Conservation (phyloP, 305 asterid species). For the Fraxinus sp. region DNA sequence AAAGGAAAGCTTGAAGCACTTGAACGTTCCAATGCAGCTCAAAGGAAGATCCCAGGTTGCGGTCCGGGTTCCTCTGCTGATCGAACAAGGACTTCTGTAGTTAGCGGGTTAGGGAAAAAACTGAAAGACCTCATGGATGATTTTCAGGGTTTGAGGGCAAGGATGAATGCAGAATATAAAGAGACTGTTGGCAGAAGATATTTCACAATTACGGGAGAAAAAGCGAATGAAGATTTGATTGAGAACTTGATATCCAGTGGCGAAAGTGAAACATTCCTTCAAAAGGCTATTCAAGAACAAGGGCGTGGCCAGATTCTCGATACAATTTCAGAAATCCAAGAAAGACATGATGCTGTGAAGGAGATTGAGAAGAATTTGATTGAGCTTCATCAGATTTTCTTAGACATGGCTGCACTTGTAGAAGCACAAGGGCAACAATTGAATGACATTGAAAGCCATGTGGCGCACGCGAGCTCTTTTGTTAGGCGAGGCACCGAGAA, state of each 20-base stretch:
- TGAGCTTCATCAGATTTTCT: slow-evolving; percentile 75
- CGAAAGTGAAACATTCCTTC: slow-evolving; percentile 62
- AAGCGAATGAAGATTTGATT: slow-evolving; percentile 50
- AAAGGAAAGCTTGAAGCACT: slow-evolving; percentile 65
- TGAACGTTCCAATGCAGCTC: slow-evolving; percentile 53
- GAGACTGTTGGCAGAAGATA: slow-evolving; percentile 72
- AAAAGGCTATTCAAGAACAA: slow-evolving; percentile 74
- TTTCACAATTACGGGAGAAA: slow-evolving; percentile 68
- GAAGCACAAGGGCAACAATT: slow-evolving; percentile 81
- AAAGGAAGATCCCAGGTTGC: slow-evolving; percentile 55
- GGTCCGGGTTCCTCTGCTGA: slow-evolving; percentile 77
- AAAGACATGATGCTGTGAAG: slow-evolving; percentile 73
- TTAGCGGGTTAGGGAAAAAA: slow-evolving; percentile 70
- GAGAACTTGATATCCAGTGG: slow-evolving; percentile 72
- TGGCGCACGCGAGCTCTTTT: slow-evolving; percentile 72
- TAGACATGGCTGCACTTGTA: slow-evolving; percentile 76
- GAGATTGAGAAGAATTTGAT: slow-evolving; percentile 70
- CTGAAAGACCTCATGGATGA: slow-evolving; percentile 75
- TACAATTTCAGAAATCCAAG: slow-evolving; percentile 69
- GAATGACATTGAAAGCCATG: slow-evolving; percentile 68
- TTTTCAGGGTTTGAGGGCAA: slow-evolving; percentile 62
- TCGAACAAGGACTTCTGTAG: slow-evolving; percentile 62
- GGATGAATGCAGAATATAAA: slow-evolving; percentile 68
- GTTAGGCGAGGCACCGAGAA: slow-evolving; percentile 73
- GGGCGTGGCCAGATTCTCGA: slow-evolving; percentile 69